These are phyloP conservation scores for Orbilia ellipsospora DNA, from an alignment of 2,329 filamentous ascomycete species.

Conservation along the genomic window DNA sequence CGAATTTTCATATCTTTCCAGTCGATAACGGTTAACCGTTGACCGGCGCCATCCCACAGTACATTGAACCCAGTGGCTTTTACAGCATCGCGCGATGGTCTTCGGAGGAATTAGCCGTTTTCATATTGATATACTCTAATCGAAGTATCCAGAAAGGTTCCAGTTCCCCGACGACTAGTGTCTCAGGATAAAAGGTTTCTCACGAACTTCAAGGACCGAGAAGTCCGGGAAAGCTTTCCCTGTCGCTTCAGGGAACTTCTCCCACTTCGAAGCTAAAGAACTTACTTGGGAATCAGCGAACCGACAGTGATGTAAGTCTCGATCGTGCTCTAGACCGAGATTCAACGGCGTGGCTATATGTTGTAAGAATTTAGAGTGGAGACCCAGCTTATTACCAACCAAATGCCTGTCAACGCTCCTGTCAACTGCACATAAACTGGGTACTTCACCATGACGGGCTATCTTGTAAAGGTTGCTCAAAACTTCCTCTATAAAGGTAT, in stretches of 20 bases:
- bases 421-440: not conserved
- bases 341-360: slow-evolving; percentile 12
- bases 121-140: not conserved
- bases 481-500: not conserved
- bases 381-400: not conserved
- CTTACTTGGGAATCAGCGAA: not conserved
- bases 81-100: not conserved
- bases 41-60: not conserved
- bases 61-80: slow-evolving; percentile 4
- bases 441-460: not conserved
- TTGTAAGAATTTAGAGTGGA: not conserved
- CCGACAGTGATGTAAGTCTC: not conserved
- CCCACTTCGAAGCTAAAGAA: not conserved
- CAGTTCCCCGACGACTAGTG: not conserved
- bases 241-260: too few relatives aligned
- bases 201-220: not conserved
- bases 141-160: not conserved
- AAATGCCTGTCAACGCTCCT: not conserved
- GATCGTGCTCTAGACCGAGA: not conserved
- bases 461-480: not conserved
- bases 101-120: not conserved
- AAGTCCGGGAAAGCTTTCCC: not conserved
- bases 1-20: not conserved
- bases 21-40: not conserved
- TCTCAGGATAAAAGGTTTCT: not conserved